A percentile compares a stretch with the other conserved stretches of the same genome.
These are phyloP conservation scores for Penicillium coprophilum DNA, from an alignment of 495 filamentous ascomycete species.

Conservation along the genomic window DNA sequence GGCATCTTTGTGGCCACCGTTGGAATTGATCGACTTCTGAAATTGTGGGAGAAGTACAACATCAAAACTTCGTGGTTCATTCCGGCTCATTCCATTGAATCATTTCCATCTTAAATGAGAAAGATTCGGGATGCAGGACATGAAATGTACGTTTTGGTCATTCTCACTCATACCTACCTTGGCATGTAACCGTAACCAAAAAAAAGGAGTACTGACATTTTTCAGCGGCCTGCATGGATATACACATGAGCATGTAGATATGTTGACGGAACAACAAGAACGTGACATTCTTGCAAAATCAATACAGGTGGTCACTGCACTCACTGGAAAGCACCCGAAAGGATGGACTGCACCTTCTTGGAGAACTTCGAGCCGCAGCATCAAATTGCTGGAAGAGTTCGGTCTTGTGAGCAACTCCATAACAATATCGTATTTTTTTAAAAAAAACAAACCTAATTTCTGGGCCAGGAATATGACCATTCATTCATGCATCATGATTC, in stretches of 20 bases:
- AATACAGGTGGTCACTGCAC: conserved; percentile 32
- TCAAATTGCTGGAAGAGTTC: no score
- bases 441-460: no score
- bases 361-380: conserved; percentile 12
- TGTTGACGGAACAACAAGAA: conserved; percentile 33
- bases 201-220: no score
- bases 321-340: conserved; percentile 33
- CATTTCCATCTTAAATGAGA: conserved; percentile 36
- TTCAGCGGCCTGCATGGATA: conserved; percentile 41
- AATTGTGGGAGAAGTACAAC: conserved; percentile 36
- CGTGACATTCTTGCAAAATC: conserved; percentile 35
- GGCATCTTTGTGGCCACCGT: no score
- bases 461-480: conserved; percentile 37
- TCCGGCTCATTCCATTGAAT: conserved; percentile 39
- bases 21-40: conserved; percentile 13
- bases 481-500: conserved; percentile 56
- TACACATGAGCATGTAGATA: conserved; percentile 35
- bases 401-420: no score
- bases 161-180: no score
- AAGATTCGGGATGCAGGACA: conserved; percentile 42
- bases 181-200: no score
- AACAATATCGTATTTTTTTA: no score
- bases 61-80: conserved; percentile 47
- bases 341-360: conserved; percentile 48
- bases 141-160: conserved; percentile 19